Conservation (phyloP, 2,329 filamentous ascomycete species). For the Penicillium polonicum region DNA sequence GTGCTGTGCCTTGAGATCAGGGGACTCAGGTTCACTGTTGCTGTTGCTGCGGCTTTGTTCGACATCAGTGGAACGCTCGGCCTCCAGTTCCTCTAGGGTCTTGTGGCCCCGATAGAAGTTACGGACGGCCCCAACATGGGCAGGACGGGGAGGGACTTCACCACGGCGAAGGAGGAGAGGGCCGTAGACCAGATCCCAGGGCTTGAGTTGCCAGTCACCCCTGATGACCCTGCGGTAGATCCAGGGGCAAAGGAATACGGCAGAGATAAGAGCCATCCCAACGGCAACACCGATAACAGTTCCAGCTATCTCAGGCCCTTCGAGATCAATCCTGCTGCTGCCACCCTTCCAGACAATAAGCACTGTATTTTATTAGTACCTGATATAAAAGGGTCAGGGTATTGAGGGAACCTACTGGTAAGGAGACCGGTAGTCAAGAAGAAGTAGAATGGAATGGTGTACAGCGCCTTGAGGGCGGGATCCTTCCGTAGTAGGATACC, state of each 20-base stretch:
- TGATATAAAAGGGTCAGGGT: not conserved
- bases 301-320: not conserved
- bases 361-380: not conserved
- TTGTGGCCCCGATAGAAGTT: not conserved
- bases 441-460: not conserved
- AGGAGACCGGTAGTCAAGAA: not conserved
- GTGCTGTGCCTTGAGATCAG: not conserved
- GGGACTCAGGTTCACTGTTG: not conserved
- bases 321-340: not conserved
- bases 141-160: not conserved
- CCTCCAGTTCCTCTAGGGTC: not conserved
- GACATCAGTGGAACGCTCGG: not conserved
- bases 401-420: not conserved
- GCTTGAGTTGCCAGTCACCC: not conserved
- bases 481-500: not conserved
- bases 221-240: not conserved
- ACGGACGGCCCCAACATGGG: not conserved
- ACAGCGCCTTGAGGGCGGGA: not conserved
- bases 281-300: not conserved
- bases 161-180: not conserved
- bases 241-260: not conserved
- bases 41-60: not conserved
- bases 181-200: not conserved
- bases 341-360: conserved; percentile 1
- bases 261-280: not conserved